Conservation (phyloP, 2,329 filamentous ascomycete species). For the Magnaporthales sp. region DNA sequence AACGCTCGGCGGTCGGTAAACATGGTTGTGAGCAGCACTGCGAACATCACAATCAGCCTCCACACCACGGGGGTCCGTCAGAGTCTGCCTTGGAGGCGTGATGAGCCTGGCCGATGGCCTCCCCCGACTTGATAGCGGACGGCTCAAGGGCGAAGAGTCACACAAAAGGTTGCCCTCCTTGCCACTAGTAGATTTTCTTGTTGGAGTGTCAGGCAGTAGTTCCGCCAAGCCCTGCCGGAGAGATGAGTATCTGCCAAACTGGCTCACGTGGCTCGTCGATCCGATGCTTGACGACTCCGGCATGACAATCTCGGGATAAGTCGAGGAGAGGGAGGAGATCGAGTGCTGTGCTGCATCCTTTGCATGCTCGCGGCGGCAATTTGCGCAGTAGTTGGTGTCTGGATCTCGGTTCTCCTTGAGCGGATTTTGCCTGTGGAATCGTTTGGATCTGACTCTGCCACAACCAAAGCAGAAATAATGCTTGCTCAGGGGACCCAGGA, state of each 20-base stretch:
- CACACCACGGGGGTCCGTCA: neutral
- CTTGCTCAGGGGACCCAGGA: slow-evolving; percentile 3
- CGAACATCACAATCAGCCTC: neutral
- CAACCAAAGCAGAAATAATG: slow-evolving; percentile 34
- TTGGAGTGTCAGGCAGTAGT: neutral
- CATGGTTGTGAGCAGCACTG: neutral
- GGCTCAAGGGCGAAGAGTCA: too few species aligned
- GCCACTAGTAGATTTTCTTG: neutral
- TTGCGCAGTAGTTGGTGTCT: slow-evolving; percentile 23
- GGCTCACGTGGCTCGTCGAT: neutral
- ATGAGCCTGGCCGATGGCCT: neutral
- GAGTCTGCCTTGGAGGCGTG: neutral
- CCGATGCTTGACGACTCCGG: slow-evolving; percentile 4
- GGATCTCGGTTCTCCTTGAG: slow-evolving; percentile 21
- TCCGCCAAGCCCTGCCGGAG: neutral
- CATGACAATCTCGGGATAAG: slow-evolving; percentile 1
- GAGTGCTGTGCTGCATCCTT: neutral
- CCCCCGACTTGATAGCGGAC: neutral
- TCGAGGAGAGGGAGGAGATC: neutral
- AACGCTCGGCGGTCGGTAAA: slow-evolving; percentile 3
- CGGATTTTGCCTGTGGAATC: slow-evolving; percentile 26
- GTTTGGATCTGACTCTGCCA: slow-evolving; percentile 27
- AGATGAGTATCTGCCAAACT: neutral
- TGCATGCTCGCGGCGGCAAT: slow-evolving; percentile 19
- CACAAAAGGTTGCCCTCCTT: neutral